Percentiles rank a stretch among this genome's conserved stretches.
These are phyloP conservation scores for Macrocybe gigantea DNA, from an alignment of 768 basidiomycete species.

Conservation along the genomic window DNA sequence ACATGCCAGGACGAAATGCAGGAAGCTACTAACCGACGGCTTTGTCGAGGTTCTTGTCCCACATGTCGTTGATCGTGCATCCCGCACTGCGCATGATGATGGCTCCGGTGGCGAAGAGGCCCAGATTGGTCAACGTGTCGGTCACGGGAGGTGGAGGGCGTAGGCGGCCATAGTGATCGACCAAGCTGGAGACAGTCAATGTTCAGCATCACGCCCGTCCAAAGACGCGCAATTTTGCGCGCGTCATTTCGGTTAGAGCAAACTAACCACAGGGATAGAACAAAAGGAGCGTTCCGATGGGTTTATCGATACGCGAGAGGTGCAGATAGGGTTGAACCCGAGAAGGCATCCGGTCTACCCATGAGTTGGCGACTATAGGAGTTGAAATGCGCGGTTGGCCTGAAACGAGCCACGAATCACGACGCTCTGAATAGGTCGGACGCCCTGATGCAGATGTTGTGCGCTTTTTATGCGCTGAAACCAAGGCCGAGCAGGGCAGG, in stretches of 20 bases:
- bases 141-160: conserved; percentile 57
- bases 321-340: conserved; percentile 73
- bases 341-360: conserved; percentile 62
- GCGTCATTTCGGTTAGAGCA: neutral
- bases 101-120: conserved; percentile 86
- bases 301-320: conserved; percentile 89
- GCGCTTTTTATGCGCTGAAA: too few relatives aligned
- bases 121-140: conserved; percentile 67
- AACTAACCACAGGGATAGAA: conserved; percentile 91
- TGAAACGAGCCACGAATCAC: neutral
- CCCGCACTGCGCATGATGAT: conserved; percentile 96
- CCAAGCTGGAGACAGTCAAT: conserved; percentile 66
- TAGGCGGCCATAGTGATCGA: conserved; percentile 97
- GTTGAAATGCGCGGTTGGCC: conserved; percentile 8
- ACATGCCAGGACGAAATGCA: neutral
- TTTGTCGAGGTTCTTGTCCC: conserved; percentile 90
- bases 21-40: conserved; percentile 65
- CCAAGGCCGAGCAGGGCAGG: too few relatives aligned
- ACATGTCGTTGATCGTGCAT: conserved; percentile 98
- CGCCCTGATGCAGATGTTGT: too few relatives aligned
- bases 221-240: neutral
- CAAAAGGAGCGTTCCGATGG: conserved; percentile 87
- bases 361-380: conserved; percentile 29
- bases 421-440: too few relatives aligned
- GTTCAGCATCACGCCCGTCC: neutral